Conservation (phyloP, 1,284 basidiomycete species). For the Apiotrichum akiyoshidainum region DNA sequence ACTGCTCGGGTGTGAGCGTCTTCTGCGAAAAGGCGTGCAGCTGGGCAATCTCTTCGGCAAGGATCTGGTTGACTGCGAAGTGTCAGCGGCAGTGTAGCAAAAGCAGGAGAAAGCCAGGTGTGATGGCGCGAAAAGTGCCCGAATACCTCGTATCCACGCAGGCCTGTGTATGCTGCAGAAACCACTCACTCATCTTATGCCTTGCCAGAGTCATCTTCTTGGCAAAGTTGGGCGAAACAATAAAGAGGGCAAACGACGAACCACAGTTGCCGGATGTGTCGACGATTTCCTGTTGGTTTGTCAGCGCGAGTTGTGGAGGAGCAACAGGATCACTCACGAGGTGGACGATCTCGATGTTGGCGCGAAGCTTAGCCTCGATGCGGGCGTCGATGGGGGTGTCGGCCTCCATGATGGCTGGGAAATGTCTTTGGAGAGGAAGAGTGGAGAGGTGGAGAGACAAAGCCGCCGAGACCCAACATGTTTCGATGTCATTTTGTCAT, state of each 20-base stretch:
- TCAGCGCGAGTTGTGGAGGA: not conserved
- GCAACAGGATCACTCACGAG: slow-evolving; percentile 7
- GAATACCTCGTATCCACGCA: not conserved
- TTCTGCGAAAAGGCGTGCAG: slow-evolving; percentile 51
- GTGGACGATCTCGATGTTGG: slow-evolving; percentile 14
- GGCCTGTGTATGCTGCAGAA: not conserved
- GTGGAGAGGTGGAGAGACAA: not conserved
- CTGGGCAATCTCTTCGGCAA: slow-evolving; percentile 44
- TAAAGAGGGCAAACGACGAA: slow-evolving; percentile 44
- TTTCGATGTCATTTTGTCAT: not conserved
- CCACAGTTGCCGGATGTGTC: slow-evolving; percentile 50
- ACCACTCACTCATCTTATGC: slow-evolving; percentile 48
- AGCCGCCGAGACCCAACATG: not conserved
- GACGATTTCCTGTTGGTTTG: slow-evolving; percentile 17
- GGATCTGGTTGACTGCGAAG: slow-evolving; percentile 44
- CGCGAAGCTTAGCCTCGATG: slow-evolving; percentile 23
- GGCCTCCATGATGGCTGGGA: not conserved
- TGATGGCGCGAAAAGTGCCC: too few relatives aligned
- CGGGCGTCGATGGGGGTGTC: slow-evolving; percentile 13
- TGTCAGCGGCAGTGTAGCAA: not conserved
- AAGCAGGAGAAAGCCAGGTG: not conserved
- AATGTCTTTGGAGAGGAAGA: not conserved
- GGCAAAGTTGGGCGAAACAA: slow-evolving; percentile 48
- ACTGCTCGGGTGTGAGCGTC: slow-evolving; percentile 48
- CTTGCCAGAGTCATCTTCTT: slow-evolving; percentile 48